Conservation (phyloP, 192 early-diverging fungal genomes). For the Gonapodya sp. region DNA sequence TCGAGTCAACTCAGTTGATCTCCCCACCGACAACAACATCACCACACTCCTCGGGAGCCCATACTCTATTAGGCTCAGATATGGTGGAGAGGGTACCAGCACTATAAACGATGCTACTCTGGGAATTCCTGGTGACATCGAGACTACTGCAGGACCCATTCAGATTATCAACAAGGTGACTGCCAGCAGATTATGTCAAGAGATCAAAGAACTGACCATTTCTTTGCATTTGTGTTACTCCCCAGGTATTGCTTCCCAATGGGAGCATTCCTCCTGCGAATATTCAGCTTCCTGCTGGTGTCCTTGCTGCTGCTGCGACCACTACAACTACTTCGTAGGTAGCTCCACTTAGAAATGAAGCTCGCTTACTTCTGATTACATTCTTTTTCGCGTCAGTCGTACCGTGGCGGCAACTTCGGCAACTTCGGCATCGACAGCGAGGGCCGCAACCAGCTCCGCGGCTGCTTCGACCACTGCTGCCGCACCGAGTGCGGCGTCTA, state of each 20-base stretch:
- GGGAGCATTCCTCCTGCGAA: neutral
- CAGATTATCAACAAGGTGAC: neutral
- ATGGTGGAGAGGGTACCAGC: slow-evolving; percentile 1
- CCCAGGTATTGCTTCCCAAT: neutral
- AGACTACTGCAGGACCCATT: neutral
- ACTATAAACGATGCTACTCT: neutral
- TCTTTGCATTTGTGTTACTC: neutral
- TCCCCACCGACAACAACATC: neutral
- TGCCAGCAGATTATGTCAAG: neutral
- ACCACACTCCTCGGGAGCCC: neutral
- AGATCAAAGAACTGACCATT: too few species aligned
- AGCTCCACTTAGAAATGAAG: neutral
- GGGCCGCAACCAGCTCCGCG: neutral
- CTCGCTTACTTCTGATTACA: neutral
- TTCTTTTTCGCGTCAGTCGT: neutral
- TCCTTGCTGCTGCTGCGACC: neutral
- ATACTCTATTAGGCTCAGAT: neutral
- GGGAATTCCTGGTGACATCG: neutral
- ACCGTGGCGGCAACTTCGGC: neutral
- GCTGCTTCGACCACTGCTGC: neutral
- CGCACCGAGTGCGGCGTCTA: neutral
- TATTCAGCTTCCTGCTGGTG: neutral
- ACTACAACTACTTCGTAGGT: neutral
- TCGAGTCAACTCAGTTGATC: neutral
- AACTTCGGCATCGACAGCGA: neutral